phyloP scores from a whole-genome alignment of 2,329 filamentous ascomycete genomes.

The Raffaelea albimanens region DNA sequence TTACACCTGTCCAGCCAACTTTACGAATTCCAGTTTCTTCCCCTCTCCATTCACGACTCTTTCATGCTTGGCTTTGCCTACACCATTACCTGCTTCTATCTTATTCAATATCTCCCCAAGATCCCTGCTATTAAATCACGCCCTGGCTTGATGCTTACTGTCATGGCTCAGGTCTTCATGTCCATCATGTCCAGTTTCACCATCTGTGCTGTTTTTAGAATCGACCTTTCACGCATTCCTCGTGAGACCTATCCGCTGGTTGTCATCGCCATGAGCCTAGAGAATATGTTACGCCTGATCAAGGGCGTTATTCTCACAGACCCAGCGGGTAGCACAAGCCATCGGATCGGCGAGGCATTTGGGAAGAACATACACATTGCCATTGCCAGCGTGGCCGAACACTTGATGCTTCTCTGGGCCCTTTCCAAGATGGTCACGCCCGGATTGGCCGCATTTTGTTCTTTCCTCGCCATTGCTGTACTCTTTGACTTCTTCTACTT shows the following conservation, averaged over 20 bases:
- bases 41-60: slow-evolving; percentile 59
- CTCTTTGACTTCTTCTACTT: slow-evolving; percentile 71
- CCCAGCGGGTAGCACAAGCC: slow-evolving; percentile 56
- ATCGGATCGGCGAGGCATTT: slow-evolving; percentile 63
- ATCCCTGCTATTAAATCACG: slow-evolving; percentile 68
- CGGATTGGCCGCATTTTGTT: slow-evolving; percentile 59
- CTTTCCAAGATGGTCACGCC: slow-evolving; percentile 60
- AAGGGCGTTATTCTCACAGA: slow-evolving; percentile 68
- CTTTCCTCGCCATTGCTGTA: slow-evolving; percentile 65
- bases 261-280: slow-evolving; percentile 66
- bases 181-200: slow-evolving; percentile 74
- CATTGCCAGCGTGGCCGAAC: slow-evolving; percentile 58
- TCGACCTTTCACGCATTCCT: slow-evolving; percentile 67
- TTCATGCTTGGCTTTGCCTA: slow-evolving; percentile 58
- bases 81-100: slow-evolving; percentile 51
- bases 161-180: slow-evolving; percentile 59
- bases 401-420: slow-evolving; percentile 54
- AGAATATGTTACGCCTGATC: slow-evolving; percentile 71
- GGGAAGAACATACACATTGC: slow-evolving; percentile 64
- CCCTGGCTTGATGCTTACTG: slow-evolving; percentile 61
- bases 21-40: slow-evolving; percentile 71
- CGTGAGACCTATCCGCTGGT: slow-evolving; percentile 66
- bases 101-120: slow-evolving; percentile 57
- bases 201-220: slow-evolving; percentile 63
- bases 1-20: slow-evolving; percentile 46